Conservation (phyloP, 129 eudicot species). For the Centella asiatica region DNA sequence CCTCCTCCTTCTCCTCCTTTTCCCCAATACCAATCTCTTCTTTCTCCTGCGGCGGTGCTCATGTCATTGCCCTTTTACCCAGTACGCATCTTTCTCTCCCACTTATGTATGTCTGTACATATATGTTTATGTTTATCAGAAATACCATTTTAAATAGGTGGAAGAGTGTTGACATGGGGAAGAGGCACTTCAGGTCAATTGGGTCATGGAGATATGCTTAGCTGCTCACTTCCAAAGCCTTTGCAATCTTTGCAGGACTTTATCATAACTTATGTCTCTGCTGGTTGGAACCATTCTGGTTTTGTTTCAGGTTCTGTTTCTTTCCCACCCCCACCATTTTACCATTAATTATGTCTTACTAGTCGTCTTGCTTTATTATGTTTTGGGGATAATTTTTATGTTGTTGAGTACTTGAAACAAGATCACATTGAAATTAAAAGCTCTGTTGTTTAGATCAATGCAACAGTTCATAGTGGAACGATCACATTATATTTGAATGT, state of each 20-base stretch:
- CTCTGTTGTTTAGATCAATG: too few relatives aligned
- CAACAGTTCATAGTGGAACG: too few relatives aligned
- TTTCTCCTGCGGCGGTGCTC: constrained; percentile 93
- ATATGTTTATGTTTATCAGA: neutral
- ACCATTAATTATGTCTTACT: too few relatives aligned
- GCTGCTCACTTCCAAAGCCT: constrained; percentile 39
- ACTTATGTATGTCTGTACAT: neutral
- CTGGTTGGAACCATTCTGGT: constrained; percentile 97
- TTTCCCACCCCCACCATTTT: neutral
- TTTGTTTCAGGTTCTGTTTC: constrained; percentile 69
- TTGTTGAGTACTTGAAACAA: neutral
- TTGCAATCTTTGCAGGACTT: constrained; percentile 28
- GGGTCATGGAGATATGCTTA: constrained; percentile 72
- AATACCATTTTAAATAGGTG: constrained; percentile 30
- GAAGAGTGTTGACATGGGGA: constrained; percentile 78
- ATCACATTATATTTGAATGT: too few relatives aligned
- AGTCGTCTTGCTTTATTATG: neutral
- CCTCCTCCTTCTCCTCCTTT: constrained; percentile 18
- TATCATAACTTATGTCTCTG: constrained; percentile 49
- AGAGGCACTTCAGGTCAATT: constrained; percentile 88
- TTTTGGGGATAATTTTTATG: neutral
- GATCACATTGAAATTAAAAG: neutral
- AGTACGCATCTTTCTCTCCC: constrained; percentile 22
- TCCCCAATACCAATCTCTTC: constrained; percentile 30
- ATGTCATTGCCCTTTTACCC: constrained; percentile 66